These are phyloP conservation scores for Penicillium nordicum DNA, from an alignment of 2,329 filamentous ascomycete genomes.

Conservation along the genomic window DNA sequence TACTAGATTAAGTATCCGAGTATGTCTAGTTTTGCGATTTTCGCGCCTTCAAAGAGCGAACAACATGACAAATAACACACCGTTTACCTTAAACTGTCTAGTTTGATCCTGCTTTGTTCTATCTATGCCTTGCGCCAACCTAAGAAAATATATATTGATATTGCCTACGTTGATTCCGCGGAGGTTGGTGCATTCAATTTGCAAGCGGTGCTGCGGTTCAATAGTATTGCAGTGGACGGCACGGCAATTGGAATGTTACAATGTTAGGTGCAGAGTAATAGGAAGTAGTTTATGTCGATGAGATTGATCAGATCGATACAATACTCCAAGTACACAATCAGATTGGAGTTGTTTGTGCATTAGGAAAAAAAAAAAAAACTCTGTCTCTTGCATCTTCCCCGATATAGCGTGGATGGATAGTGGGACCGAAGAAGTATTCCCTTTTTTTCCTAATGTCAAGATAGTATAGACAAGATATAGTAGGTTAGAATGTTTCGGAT, in stretches of 20 bases:
- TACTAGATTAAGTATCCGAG: not conserved
- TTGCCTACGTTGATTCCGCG: not conserved
- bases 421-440: not conserved
- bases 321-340: slow-evolving; percentile 1
- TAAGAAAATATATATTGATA: not conserved
- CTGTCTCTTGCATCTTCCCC: slow-evolving; percentile 2
- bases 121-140: not conserved
- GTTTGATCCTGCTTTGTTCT: not conserved
- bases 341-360: not conserved
- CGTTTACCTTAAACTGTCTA: not conserved
- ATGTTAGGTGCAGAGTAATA: not conserved
- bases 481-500: not conserved
- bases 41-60: not conserved
- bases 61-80: not conserved
- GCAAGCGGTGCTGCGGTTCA: not conserved
- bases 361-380: not conserved
- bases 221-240: not conserved
- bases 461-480: not conserved
- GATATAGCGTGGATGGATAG: slow-evolving; percentile 4
- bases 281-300: not conserved
- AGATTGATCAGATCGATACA: slow-evolving; percentile 6
- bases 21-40: not conserved
- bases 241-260: not conserved
- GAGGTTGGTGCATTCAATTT: not conserved
- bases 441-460: not conserved